phyloP scores from a whole-genome alignment of 805 yeast genomes.

The Yarrowia deformans region DNA sequence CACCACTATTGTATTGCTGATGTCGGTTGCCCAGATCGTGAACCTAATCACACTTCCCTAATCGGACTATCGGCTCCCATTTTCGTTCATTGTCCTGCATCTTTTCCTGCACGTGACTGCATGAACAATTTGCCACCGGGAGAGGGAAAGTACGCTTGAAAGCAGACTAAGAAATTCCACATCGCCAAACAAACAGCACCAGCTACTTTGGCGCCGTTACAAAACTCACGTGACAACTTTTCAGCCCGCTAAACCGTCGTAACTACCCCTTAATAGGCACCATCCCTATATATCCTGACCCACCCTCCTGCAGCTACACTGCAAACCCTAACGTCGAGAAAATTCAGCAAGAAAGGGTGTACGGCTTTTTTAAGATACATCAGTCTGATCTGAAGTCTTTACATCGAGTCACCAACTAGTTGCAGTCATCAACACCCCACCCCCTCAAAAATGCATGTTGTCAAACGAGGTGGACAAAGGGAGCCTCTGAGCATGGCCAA shows the following conservation, averaged over 20 bases:
- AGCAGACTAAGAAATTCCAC: too few relatives aligned
- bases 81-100: not conserved
- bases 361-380: not conserved
- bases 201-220: too few relatives aligned
- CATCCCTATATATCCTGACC: not conserved
- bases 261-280: too few relatives aligned
- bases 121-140: slow-evolving; percentile 11
- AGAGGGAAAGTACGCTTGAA: not conserved
- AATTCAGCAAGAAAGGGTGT: slow-evolving; percentile 8
- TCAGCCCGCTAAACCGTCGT: not conserved
- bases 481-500: slow-evolving; percentile 95
- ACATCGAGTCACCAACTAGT: not conserved
- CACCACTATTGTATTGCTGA: too few relatives aligned
- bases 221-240: not conserved
- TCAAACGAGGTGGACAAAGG: slow-evolving; percentile 90
- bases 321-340: slow-evolving; percentile 2
- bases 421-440: not conserved
- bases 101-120: slow-evolving; percentile 16
- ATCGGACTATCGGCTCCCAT: slow-evolving; percentile 11
- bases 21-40: not conserved
- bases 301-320: not conserved
- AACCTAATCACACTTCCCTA: slow-evolving; percentile 29
- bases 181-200: too few relatives aligned
- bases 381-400: not conserved
- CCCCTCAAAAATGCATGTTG: slow-evolving; percentile 69